Base-by-base conservation (phyloP, 306 rosid species). In the Vigna radiata region DNA sequence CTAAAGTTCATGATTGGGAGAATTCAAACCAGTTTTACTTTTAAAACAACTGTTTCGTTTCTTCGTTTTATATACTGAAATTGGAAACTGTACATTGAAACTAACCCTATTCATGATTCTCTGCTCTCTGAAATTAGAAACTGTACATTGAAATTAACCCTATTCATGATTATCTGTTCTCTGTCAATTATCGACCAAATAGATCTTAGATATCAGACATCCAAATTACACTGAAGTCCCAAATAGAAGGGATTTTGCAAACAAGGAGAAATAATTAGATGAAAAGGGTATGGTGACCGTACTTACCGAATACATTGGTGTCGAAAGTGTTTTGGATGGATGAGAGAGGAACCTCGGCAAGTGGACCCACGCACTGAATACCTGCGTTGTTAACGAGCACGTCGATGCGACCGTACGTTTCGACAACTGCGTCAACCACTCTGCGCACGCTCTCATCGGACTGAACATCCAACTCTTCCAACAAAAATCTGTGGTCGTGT, bases 301-400 rank as follows among this genome's bases (percentile, higher is more conserved):
- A 55, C 16, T 21, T 72, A 92, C 98, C 98, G 4, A 41, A 92
- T 13, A 95, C 91, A 25, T 95, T 95, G 80, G 96, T 87, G 27
- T 90, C 82, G 17, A 90, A 92, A 2, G 98, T 82, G 70, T 76
- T 43, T n/a, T 88, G 88, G 17, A 89, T 2, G 3, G 87, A 48
- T 31, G 91, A 80, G 72, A 92, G 88, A 39, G 96, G 95, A 46
- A 89, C 11, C 78, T 95, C 98, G 2, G 96, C 91, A 1, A 92
- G 83, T 3, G 98, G 96, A 8, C 92, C 96, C 8, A 94, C 79
- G 31, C 96, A 90, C 13, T 44, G 97, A 53, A 95, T 76, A 6
- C 98, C 97, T 0, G 98, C 98, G 48, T 92, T 94, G 69, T 94
- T 94, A 8, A 94, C 95, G 53, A 95, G 69, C 36, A 94, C 79